Percentiles rank a stretch among this genome's conserved stretches.
These are phyloP conservation scores for Sugiyamaella floridensis DNA, from an alignment of 805 yeast species.

Conservation along the genomic window DNA sequence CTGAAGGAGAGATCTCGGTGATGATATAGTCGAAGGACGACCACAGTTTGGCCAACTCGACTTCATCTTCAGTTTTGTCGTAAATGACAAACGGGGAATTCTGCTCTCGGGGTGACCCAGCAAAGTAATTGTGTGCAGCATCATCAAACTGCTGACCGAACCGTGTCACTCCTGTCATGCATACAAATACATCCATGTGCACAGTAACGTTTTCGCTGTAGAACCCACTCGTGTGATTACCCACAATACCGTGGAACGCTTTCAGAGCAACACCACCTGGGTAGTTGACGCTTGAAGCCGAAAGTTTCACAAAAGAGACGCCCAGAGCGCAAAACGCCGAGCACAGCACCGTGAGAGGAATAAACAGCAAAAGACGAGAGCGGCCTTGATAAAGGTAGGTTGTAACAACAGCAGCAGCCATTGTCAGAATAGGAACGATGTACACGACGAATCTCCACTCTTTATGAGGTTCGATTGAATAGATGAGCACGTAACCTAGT, in stretches of 20 bases:
- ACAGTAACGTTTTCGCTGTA: slow-evolving; percentile 34
- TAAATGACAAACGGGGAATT: slow-evolving; percentile 33
- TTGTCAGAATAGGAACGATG: slow-evolving; percentile 58
- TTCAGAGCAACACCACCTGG: slow-evolving; percentile 80
- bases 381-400: slow-evolving; percentile 25
- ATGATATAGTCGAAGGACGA: slow-evolving; percentile 45
- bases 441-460: slow-evolving; percentile 90
- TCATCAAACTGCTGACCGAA: slow-evolving; percentile 54
- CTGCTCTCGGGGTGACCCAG: slow-evolving; percentile 11
- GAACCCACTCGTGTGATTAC: slow-evolving; percentile 1
- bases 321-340: slow-evolving; percentile 33
- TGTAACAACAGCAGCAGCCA: slow-evolving; percentile 59
- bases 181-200: slow-evolving; percentile 72
- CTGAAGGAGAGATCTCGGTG: slow-evolving; percentile 30
- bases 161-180: slow-evolving; percentile 80
- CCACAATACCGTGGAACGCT: slow-evolving; percentile 40
- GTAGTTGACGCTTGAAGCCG: slow-evolving; percentile 66
- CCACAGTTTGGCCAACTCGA: slow-evolving; percentile 38
- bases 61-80: slow-evolving; percentile 65
- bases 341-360: slow-evolving; percentile 22
- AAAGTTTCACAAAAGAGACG: slow-evolving; percentile 46
- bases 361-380: slow-evolving; percentile 13
- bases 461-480: slow-evolving; percentile 85
- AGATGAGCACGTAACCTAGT: slow-evolving; percentile 42
- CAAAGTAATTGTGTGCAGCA: slow-evolving; percentile 11